A percentile compares a stretch with the other conserved stretches of the same genome.
phyloP scores from a whole-genome alignment of 805 yeast species.

The Tetrapisispora phaffii region DNA sequence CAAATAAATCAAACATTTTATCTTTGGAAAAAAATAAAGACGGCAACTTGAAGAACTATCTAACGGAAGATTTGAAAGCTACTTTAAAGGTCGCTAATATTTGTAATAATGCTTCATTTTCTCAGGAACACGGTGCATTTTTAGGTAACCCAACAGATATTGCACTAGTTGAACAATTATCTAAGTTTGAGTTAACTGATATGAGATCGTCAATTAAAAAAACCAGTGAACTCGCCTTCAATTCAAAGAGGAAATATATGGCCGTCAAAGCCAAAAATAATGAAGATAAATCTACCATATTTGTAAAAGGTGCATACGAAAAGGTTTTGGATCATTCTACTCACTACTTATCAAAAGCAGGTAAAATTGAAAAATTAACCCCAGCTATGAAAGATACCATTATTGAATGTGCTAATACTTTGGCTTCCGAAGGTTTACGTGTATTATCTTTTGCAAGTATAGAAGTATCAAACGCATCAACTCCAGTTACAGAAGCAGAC shows the following conservation, averaged over 20 bases:
- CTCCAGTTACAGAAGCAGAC: slow-evolving; percentile 27
- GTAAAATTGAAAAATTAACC: slow-evolving; percentile 50
- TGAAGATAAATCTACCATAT: slow-evolving; percentile 50
- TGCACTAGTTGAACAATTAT: slow-evolving; percentile 70
- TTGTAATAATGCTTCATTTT: slow-evolving; percentile 66
- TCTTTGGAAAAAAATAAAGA: slow-evolving; percentile 39
- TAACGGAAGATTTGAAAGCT: slow-evolving; percentile 46
- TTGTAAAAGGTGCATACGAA: slow-evolving; percentile 88
- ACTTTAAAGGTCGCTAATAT: slow-evolving; percentile 58
- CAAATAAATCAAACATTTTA: slow-evolving; percentile 28
- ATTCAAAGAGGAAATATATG: slow-evolving; percentile 79
- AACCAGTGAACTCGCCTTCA: slow-evolving; percentile 70
- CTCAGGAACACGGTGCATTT: slow-evolving; percentile 56
- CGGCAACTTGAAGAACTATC: slow-evolving; percentile 32
- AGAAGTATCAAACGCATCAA: slow-evolving; percentile 26
- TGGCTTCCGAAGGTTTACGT: slow-evolving; percentile 80
- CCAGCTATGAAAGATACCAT: slow-evolving; percentile 41
- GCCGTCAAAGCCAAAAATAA: slow-evolving; percentile 57
- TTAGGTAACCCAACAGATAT: slow-evolving; percentile 94
- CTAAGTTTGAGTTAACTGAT: slow-evolving; percentile 65
- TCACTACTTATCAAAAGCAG: slow-evolving; percentile 48
- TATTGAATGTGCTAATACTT: slow-evolving; percentile 43
- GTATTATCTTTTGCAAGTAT: slow-evolving; percentile 70
- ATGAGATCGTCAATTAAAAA: slow-evolving; percentile 48
- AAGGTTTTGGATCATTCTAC: slow-evolving; percentile 52